A percentile compares a stretch with the other conserved stretches of the same genome.
These are phyloP conservation scores for Yarrowia sp. DNA, from an alignment of 805 yeast genomes.

Conservation along the genomic window DNA sequence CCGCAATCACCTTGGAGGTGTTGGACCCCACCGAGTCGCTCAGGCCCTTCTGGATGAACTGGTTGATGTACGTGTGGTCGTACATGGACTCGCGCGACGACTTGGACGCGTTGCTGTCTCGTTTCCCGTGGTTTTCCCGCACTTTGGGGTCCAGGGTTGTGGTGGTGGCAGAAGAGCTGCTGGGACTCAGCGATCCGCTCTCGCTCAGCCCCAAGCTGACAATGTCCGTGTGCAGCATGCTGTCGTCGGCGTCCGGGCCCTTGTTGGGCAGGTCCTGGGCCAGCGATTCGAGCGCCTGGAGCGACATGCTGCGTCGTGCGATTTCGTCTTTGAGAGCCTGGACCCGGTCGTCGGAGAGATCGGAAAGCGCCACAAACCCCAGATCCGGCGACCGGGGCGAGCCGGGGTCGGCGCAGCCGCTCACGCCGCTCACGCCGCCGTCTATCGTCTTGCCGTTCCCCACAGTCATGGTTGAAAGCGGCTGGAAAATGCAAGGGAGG, in stretches of 20 bases:
- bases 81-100: conserved; percentile 24
- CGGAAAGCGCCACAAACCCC: neutral
- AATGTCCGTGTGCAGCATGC: conserved; percentile 29
- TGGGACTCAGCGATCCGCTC: neutral
- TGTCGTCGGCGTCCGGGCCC: neutral
- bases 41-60: conserved; percentile 29
- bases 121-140: neutral
- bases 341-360: conserved; percentile 44
- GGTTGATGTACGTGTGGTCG: conserved; percentile 29
- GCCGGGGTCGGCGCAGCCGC: no score
- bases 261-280: conserved; percentile 43
- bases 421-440: neutral
- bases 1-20: conserved; percentile 49
- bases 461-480: conserved; percentile 9
- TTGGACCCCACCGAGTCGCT: conserved; percentile 31
- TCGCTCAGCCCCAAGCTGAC: conserved; percentile 16
- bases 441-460: conserved; percentile 24
- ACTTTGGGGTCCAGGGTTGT: conserved; percentile 20
- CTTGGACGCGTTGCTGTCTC: conserved; percentile 34
- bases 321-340: conserved; percentile 47
- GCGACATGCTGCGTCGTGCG: conserved; percentile 44
- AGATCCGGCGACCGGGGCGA: neutral
- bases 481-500: neutral
- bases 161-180: neutral
- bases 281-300: conserved; percentile 48